Base-by-base conservation (phyloP, 1,139 yeast genomes). In the Waltiozyma sp. region DNA sequence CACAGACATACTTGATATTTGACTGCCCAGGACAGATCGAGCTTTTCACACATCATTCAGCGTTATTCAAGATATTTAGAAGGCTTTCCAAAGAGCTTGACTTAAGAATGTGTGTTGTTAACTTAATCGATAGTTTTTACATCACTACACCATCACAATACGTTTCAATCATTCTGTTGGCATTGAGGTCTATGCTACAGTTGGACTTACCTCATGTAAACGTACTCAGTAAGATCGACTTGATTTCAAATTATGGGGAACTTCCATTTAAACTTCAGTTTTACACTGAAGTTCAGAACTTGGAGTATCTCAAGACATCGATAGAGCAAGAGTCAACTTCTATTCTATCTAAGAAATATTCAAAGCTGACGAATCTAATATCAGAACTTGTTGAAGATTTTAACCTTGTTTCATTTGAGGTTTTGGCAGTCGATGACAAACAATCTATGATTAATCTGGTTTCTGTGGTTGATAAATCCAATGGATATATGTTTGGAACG, bases 1-100 rank as follows among this genome's bases (percentile, higher is more conserved):
- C 71, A 16, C 33, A 44, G 11, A 74, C 79, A 41, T 93, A 91
- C 57, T 62, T 91, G 28, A 69, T 93, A 7, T 88, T 93, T 63
- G 99, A 93, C 61, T 91, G 97, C 62, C 98, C 99, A 1, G 98
- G 97, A 0, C 99, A 93, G 60, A 91, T 89, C 33, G 99, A 93
- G 61, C 72, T 93, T 26, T 93, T 87, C 62, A 93, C 98, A 2
- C 95, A 86, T 57, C 87, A 87, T 47, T 80, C 89, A 0, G 84
- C 95, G 0, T 68, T 93, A 44, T 80, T 81, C 31, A 71, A 74
- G 37, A 81, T 93, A 3, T 88, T 88, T 51, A 72, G 72, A 50
- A 77, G 69, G 47, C 66, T 93, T 47, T 89, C 72, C 66, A 88
- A 78, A 49, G 68, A 69, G 44, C 64, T 80, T 31, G 87, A 76